These are phyloP conservation scores for Annulohypoxylon stygium DNA, from an alignment of 495 filamentous ascomycete species.

Conservation along the genomic window DNA sequence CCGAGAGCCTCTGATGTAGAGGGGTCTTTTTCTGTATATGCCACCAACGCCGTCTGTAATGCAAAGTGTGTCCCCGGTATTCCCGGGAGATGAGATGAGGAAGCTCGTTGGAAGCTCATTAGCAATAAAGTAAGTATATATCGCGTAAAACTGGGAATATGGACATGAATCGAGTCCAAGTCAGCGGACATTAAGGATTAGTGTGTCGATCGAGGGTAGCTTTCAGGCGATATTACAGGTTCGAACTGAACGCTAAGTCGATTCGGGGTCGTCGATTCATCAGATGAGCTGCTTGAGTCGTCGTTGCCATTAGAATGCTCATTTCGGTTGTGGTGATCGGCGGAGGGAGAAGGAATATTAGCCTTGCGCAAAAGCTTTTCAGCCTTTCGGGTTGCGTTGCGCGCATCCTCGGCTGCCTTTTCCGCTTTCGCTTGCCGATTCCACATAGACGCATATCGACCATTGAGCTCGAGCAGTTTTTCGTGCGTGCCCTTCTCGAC, in stretches of 20 bases:
- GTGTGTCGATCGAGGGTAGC: constrained; percentile 40
- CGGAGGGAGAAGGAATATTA: constrained; percentile 51
- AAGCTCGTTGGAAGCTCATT: constrained; percentile 46
- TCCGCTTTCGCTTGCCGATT: constrained; percentile 93
- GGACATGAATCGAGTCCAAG: constrained; percentile 46
- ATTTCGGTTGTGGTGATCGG: constrained; percentile 43
- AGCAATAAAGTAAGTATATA: constrained; percentile 47
- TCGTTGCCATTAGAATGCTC: constrained; percentile 39
- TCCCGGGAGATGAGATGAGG: constrained; percentile 6
- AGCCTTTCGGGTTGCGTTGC: constrained; percentile 67
- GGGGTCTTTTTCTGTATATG: constrained; percentile 52
- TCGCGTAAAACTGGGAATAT: constrained; percentile 42
- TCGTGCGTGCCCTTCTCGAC: constrained; percentile 89
- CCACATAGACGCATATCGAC: constrained; percentile 94
- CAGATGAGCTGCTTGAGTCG: constrained; percentile 53
- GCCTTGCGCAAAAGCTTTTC: constrained; percentile 65
- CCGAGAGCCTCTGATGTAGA: constrained; percentile 40
- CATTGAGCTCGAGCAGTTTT: constrained; percentile 80
- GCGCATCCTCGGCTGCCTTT: constrained; percentile 80
- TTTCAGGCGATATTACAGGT: constrained; percentile 26
- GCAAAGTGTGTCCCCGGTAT: constrained; percentile 41
- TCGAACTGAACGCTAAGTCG: constrained; percentile 37
- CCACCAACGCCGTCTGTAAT: constrained; percentile 52
- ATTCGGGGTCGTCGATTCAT: constrained; percentile 42
- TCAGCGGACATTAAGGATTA: constrained; percentile 43